Base-by-base conservation (phyloP, 768 basidiomycete species). In the Myochromella boudieri region DNA sequence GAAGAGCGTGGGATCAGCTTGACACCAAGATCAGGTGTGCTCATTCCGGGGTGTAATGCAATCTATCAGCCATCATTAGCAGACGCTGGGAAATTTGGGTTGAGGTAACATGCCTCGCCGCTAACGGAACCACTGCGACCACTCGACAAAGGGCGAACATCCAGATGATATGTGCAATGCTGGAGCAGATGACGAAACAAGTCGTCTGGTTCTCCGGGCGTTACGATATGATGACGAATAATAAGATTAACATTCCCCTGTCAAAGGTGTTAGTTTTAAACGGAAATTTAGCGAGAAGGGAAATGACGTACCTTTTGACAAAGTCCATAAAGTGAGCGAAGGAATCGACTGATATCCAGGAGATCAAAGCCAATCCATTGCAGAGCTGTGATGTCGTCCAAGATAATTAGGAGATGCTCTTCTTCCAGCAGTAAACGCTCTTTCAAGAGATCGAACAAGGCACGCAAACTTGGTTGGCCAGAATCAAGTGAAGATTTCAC, bases 111-210 rank as follows among this genome's bases (percentile, higher is more conserved):
- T 41, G 87, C 89, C 74, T 90, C 85, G 15, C 89, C 90, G 48
- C 81, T 87, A 22, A 92, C 84, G 17, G 81, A 72, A 2, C 87
- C 88, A 51, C 90, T 91, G 20, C 82, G 70, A 4, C 89, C 89
- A 51, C 85, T 90, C 1, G 82, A 70, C 6, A 92, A 69, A 0
- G 88, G 80, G 31, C 75, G 70, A 2, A 91, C 82, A 48, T 91
- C 88, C 3, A 91, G 55, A 54, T 89, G 87, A 52, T 84, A 84
- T 2, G 81, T 70, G 52, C 78, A 83, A 2, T 85, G 60, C 43
- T 87, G 84, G 15, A 82, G 65, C 17, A 91, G 65, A 24, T 72
- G 66, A 25, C 75, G 74, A 42, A 87, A 76, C 1, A 87, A 61
- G 27, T 81, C 74, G 53, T 88, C 85, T 0, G 77, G 75, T 43